Evolutionary conservation across 2,329 filamentous ascomycete genomes (phyloP), one percentile per base, ranked within the genome.

Genomic region (Colletotrichum melonis): DNA sequence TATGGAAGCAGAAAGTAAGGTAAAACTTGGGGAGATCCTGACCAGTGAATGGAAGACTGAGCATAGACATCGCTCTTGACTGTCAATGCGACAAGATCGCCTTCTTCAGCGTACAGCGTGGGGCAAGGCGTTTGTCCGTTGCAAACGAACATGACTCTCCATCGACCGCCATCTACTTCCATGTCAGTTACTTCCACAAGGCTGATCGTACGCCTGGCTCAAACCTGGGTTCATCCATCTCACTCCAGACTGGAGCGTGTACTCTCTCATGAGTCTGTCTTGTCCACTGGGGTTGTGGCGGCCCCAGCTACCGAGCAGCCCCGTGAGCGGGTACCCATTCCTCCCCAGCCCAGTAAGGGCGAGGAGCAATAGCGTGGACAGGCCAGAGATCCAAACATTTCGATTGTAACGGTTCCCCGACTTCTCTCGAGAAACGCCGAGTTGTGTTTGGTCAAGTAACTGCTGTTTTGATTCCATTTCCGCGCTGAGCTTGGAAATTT

Each of bases 171-270:
- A 55, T 72, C 69, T 72, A 30, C 4, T 7, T 24, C 1, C 7
- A 3, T 12, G 22, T 69, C n/a, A 72, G 38, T 12, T 1, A 11
- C 2, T 28, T 2, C 7, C 1, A 42, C 1, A n/a, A 3, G 8
- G 30, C 16, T 19, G 12, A 32, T 22, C 5, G 4, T 1, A n/a
- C 54, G 1, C 2, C 2, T 4, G 5, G 9, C 11, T 14, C 3
- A 19, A 22, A 59, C 69, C 69, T 69, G 38, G 69, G 42, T 69
- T 69, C 69, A 72, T 72, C 69, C 69, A 69, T 59, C 69, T 56
- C 9, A 68, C 65, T 58, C 69, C 69, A 1, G 58, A 30, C 54
- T 59, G 54, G 16, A 72, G 35, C 26, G 32, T 58, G 30, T 72
- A 69, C 19, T 63, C 35, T 55, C 69, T 59, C n/a, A 35, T 46